Base-by-base conservation (phyloP, 768 basidiomycete species). In the Lactarius vividus region DNA sequence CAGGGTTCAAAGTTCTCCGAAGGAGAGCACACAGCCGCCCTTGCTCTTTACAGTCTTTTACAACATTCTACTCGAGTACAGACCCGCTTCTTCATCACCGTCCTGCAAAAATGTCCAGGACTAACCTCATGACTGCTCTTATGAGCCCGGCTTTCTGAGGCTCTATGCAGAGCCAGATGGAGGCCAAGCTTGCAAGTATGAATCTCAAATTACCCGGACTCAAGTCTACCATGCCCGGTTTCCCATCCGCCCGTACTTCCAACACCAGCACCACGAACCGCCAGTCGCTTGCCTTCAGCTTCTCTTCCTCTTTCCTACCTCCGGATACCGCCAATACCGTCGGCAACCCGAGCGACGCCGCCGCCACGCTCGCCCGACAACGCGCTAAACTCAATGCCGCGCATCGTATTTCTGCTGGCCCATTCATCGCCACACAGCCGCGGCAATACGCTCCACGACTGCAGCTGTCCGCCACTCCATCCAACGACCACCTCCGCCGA, bases 1-100 rank as follows among this genome's bases (percentile, higher is more conserved):
- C 74, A 96, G 94, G 96, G 97, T 98, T 99, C 85, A 94, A 96
- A 73, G 97, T 98, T 77, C 87, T 96, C 93, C 69, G 97, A 98
- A 84, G 94, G 96, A 71, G 97, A 99, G 85, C 92, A 96, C 80
- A 42, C 87, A 98, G 64, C 97, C 1, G 9, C 33, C 10, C 6
- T 33, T 98, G 9, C 33, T 33, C 6, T 33, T 98, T 79, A 97
- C 82, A 96, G 94, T 98, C 74, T 85, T 96, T 67, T 99, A 63
- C 97, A 99, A 82, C 94, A 96, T 82, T 94, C 94, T 71, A 98
- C 96, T 42, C 96, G 97, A 80, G 93, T 98, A 73, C 97, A 99
- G 79, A 98, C 98, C 74, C 85, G 1, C 33, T 98, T 98, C 81
- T 98, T 98, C 79, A 93, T 97, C 77, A 96, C 94, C 37, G 96